Evolutionary conservation across 352 stramenopile genomes (phyloP).

Genomic region (Globisporangium lucens): DNA sequence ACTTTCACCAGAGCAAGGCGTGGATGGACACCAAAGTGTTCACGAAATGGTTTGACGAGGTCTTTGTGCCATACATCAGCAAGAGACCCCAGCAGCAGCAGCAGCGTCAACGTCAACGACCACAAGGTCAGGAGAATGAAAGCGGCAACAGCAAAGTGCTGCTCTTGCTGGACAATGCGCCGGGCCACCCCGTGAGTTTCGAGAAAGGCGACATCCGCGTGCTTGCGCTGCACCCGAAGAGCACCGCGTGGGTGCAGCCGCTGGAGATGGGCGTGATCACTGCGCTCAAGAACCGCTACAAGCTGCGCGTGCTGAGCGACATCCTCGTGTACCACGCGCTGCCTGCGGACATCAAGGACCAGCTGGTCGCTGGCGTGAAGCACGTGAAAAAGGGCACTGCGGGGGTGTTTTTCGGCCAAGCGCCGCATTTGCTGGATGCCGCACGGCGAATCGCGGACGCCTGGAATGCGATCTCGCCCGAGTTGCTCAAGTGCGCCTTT

Average conservation of each 20-base stretch:
- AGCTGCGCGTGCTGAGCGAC: constrained; percentile 19
- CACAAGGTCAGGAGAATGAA: not conserved
- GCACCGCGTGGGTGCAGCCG: constrained; percentile 17
- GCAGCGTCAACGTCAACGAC: not conserved
- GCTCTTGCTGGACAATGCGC: constrained; percentile 19
- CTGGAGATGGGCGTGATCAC: constrained; percentile 23
- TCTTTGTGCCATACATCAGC: constrained; percentile 12
- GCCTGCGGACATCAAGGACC: constrained; percentile 7
- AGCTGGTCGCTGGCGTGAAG: constrained; percentile 7
- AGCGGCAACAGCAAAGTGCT: constrained; percentile 2
- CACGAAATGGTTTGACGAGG: constrained; percentile 15
- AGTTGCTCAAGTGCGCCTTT: constrained; percentile 16
- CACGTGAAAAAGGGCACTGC: constrained; percentile 10
- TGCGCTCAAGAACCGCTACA: constrained; percentile 29
- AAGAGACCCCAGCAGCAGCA: not conserved
- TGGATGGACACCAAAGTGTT: constrained; percentile 19
- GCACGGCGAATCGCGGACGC: constrained; percentile 17
- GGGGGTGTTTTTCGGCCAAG: constrained; percentile 19
- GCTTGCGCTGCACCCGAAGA: constrained; percentile 9
- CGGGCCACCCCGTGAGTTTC: constrained; percentile 16
- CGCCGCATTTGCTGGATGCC: constrained; percentile 24
- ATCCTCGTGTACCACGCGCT: constrained; percentile 21
- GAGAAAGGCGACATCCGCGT: constrained; percentile 14
- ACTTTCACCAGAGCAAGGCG: constrained; percentile 15
- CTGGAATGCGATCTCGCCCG: constrained; percentile 16